Conservation (phyloP, 2,329 filamentous ascomycete genomes). For the Sclerotinia subarctica region DNA sequence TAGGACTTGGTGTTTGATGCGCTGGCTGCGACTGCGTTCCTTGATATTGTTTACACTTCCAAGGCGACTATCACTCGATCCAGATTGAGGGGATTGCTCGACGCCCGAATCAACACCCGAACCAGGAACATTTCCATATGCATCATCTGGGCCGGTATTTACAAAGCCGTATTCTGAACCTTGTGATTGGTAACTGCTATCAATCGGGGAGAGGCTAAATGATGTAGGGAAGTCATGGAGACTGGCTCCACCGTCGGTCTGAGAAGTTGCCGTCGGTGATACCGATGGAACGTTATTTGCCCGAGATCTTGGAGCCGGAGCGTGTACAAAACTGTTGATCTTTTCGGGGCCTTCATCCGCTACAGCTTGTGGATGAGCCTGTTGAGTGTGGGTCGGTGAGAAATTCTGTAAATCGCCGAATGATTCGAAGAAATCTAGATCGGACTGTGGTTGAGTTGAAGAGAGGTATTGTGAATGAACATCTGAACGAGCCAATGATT, state of each 20-base stretch:
- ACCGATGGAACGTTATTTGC: not conserved
- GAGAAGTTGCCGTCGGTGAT: not conserved
- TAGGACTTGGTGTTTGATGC: not conserved
- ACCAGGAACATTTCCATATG: too few species aligned
- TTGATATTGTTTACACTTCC: not conserved
- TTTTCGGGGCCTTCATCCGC: slow-evolving; percentile 3
- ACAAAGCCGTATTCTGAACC: not conserved
- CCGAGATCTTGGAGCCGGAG: not conserved
- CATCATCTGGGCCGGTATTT: not conserved
- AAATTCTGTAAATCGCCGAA: not conserved
- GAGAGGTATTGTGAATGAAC: slow-evolving; percentile 13
- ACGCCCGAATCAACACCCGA: not conserved
- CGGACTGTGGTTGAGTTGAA: not conserved
- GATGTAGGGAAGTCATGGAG: not conserved
- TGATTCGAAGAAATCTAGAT: slow-evolving; percentile 8
- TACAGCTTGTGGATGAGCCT: slow-evolving; percentile 8
- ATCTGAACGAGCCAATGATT: slow-evolving; percentile 1
- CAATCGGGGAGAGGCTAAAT: not conserved
- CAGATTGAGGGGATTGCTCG: not conserved
- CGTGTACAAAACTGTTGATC: slow-evolving; percentile 1
- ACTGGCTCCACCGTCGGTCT: not conserved
- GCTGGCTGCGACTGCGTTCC: not conserved
- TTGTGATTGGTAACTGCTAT: slow-evolving; percentile 9
- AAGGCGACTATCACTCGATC: not conserved
- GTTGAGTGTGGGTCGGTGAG: slow-evolving; percentile 8